Evolutionary conservation across 257 asterid species (phyloP).

Genomic region (Lantana camara): DNA sequence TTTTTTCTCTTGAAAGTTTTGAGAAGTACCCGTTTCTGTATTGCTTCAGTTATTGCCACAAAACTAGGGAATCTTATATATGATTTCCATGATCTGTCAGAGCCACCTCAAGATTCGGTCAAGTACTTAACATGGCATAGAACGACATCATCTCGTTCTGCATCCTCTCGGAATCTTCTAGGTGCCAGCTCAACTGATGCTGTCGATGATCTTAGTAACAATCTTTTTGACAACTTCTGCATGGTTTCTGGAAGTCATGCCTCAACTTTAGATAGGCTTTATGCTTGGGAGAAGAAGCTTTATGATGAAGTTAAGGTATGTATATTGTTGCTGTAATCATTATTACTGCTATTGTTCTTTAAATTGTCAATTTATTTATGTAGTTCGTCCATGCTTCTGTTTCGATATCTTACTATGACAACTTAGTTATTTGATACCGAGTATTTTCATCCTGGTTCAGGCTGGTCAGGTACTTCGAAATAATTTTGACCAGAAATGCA

Average conservation of each 20-base stretch:
- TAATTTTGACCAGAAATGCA: constrained; percentile 76
- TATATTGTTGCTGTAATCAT: background rate
- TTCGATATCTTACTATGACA: background rate
- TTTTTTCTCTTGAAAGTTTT: no score
- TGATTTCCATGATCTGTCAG: constrained; percentile 41
- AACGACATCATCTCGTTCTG: constrained; percentile 76
- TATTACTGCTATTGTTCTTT: background rate
- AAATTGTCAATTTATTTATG: background rate
- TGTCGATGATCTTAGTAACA: constrained; percentile 48
- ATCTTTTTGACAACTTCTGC: constrained; percentile 73
- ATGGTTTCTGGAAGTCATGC: constrained; percentile 98
- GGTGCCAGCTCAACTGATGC: constrained; percentile 56
- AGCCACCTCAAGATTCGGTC: constrained; percentile 70
- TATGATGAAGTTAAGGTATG: constrained; percentile 95
- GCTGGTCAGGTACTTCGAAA: constrained; percentile 70
- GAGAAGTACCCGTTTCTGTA: background rate
- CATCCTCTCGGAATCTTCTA: constrained; percentile 78
- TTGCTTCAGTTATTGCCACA: background rate
- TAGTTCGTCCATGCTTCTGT: constrained; percentile 1
- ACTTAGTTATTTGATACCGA: background rate
- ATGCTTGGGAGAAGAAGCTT: constrained; percentile 98
- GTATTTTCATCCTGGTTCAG: constrained; percentile 42
- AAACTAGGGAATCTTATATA: constrained; percentile 11
- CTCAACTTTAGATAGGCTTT: constrained; percentile 87
- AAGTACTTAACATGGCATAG: constrained; percentile 97